Evolutionary conservation across 2,329 filamentous ascomycete genomes (phyloP).

Genomic region (Mycosphaerella sp.): DNA sequence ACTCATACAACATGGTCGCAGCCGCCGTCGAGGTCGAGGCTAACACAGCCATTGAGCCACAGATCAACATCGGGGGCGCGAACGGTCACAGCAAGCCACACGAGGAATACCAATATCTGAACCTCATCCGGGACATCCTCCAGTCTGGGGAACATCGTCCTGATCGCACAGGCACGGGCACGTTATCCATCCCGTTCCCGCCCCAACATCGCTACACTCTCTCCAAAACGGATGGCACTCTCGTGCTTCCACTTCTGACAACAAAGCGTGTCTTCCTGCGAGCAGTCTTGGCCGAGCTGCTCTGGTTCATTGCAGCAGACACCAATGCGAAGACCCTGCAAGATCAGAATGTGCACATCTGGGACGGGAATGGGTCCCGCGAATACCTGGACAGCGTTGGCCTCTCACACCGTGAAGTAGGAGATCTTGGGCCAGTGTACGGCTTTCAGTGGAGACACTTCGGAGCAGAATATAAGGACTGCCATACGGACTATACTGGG

Average conservation of each 20-base stretch:
- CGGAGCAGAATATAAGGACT: constrained; percentile 78
- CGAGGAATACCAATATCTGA: constrained; percentile 91
- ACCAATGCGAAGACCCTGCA: constrained; percentile 74
- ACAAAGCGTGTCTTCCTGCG: constrained; percentile 94
- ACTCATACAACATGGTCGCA: constrained; percentile 26
- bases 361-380: constrained; percentile 94
- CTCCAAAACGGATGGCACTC: constrained; percentile 50
- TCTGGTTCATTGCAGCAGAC: constrained; percentile 87
- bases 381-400: constrained; percentile 83
- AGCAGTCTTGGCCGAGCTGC: constrained; percentile 82
- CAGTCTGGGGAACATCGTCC: constrained; percentile 77
- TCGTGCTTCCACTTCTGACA: constrained; percentile 84
- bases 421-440: constrained; percentile 92
- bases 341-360: constrained; percentile 84
- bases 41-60: constrained; percentile 4
- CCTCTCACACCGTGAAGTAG: constrained; percentile 70
- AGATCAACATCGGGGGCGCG: constrained; percentile 16
- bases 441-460: constrained; percentile 99
- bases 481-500: constrained; percentile 72
- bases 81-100: constrained; percentile 43
- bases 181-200: constrained; percentile 81
- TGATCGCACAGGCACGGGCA: constrained; percentile 92
- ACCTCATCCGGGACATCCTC: constrained; percentile 80
- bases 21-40: constrained; percentile 24
- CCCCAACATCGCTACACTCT: constrained; percentile 80